These are phyloP conservation scores for Podospora fimiseda DNA, from an alignment of 495 filamentous ascomycete species.

Conservation along the genomic window DNA sequence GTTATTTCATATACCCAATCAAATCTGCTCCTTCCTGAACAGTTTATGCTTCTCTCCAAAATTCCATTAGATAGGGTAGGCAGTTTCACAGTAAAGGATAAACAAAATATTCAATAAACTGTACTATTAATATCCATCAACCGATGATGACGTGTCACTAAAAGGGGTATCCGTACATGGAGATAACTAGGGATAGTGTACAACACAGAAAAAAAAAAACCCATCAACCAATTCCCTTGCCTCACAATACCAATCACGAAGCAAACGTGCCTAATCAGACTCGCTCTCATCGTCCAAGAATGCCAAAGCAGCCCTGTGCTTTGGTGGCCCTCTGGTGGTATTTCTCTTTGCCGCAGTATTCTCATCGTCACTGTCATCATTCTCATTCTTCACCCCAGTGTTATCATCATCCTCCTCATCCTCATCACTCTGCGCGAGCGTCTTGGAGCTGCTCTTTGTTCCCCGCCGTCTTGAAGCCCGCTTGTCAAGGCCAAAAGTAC, in stretches of 20 bases:
- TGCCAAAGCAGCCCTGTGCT: slow-evolving; percentile 36
- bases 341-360: slow-evolving; percentile 23
- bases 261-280: slow-evolving; percentile 30
- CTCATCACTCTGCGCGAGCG: slow-evolving; percentile 15
- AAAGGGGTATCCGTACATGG: slow-evolving; percentile 1
- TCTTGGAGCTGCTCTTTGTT: slow-evolving; percentile 22
- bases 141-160: background rate
- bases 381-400: slow-evolving; percentile 44
- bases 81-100: no score
- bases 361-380: slow-evolving; percentile 25
- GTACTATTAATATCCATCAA: no score
- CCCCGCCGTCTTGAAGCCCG: slow-evolving; percentile 28
- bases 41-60: no score
- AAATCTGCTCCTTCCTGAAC: no score
- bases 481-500: slow-evolving; percentile 61
- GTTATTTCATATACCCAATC: no score
- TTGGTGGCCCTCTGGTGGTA: slow-evolving; percentile 22
- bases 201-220: background rate
- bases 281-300: slow-evolving; percentile 43
- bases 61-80: no score
- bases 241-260: background rate
- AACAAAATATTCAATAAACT: no score
- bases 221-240: background rate
- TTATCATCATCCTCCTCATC: slow-evolving; percentile 30
- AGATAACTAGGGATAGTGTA: no score